Percentiles rank a stretch among this genome's conserved stretches.
These are phyloP conservation scores for Astragalus membranaceus DNA, from an alignment of 306 rosid genomes.

Conservation along the genomic window DNA sequence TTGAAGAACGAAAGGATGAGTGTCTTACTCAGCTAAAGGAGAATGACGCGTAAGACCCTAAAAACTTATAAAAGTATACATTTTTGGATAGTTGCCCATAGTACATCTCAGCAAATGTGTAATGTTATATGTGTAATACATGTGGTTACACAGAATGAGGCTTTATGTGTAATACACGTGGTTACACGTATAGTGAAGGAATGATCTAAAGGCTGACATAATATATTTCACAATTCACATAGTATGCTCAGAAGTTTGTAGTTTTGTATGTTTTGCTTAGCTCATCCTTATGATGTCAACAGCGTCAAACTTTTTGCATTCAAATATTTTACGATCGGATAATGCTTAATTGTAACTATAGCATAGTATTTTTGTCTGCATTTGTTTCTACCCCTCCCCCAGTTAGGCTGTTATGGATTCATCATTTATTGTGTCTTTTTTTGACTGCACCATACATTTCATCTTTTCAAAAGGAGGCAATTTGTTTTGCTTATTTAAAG, in stretches of 20 bases:
- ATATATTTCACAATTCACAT: neutral
- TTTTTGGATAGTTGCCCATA: neutral
- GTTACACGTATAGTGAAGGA: no score
- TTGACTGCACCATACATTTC: neutral
- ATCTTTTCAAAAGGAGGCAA: neutral
- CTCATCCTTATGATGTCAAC: neutral
- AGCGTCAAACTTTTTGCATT: neutral
- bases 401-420: neutral
- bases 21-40: conserved; percentile 86
- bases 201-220: neutral
- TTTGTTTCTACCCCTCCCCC: neutral
- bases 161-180: no score
- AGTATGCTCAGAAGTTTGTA: neutral
- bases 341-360: neutral
- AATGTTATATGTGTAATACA: neutral
- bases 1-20: conserved; percentile 94
- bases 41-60: conserved; percentile 80
- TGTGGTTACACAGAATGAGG: neutral
- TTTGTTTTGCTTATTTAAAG: neutral
- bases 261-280: neutral
- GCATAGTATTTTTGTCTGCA: neutral
- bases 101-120: neutral
- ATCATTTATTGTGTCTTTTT: neutral
- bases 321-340: neutral
- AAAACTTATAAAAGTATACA: conserved; percentile 3